These are phyloP conservation scores for Xeromyces bisporus DNA, from an alignment of 495 filamentous ascomycete species.

Conservation along the genomic window DNA sequence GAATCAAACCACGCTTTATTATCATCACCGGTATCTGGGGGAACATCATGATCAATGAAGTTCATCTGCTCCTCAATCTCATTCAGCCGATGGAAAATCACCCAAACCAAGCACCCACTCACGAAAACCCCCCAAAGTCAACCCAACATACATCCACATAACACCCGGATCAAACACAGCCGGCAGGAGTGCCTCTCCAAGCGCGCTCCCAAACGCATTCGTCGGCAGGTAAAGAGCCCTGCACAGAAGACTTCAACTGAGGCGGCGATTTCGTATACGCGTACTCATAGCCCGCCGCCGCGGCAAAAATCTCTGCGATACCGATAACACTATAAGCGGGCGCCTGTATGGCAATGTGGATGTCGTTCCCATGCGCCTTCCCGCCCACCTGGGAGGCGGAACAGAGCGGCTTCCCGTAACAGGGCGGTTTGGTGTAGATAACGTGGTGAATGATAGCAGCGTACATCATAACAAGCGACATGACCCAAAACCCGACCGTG, in stretches of 20 bases:
- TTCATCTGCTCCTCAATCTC: constrained; percentile 49
- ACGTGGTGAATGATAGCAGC: constrained; percentile 50
- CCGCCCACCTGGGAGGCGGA: constrained; percentile 18
- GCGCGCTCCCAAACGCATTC: constrained; percentile 49
- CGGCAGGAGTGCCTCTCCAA: constrained; percentile 50
- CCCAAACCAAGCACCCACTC: constrained; percentile 45
- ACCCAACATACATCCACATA: constrained; percentile 44
- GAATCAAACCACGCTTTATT: too few species aligned
- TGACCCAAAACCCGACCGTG: constrained; percentile 45
- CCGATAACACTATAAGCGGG: constrained; percentile 48
- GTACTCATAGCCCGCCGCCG: constrained; percentile 49
- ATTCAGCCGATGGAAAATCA: constrained; percentile 41
- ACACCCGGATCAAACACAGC: constrained; percentile 51
- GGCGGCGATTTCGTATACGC: constrained; percentile 65
- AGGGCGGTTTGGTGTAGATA: constrained; percentile 48
- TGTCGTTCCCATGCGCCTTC: constrained; percentile 18
- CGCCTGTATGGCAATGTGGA: constrained; percentile 48
- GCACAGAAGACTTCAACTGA: constrained; percentile 61
- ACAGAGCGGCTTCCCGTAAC: constrained; percentile 33
- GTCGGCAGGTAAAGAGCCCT: constrained; percentile 51
- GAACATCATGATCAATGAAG: not conserved
- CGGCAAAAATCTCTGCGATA: constrained; percentile 59
- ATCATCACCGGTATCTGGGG: too few species aligned
- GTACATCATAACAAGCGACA: constrained; percentile 44
- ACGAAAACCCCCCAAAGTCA: constrained; percentile 45